Conservation (phyloP, 768 basidiomycete species). For the Russula earlei region DNA sequence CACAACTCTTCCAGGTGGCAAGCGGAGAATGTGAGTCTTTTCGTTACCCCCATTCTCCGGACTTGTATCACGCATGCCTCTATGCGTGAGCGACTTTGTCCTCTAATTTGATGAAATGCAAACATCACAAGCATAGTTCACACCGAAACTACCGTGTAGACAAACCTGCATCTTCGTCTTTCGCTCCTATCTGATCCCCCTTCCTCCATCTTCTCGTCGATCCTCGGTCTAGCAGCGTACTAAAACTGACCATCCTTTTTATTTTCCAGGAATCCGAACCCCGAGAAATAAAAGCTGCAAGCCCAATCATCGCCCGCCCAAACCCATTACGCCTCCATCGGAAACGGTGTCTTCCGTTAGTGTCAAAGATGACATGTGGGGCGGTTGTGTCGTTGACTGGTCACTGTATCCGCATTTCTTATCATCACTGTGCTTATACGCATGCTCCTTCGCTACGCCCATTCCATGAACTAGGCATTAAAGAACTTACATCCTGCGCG, state of each 20-base stretch:
- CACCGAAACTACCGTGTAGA: constrained; percentile 86
- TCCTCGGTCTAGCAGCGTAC: background rate
- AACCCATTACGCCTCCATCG: background rate
- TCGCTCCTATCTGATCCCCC: constrained; percentile 95
- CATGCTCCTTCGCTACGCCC: constrained; percentile 8
- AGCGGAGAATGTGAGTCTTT: constrained; percentile 86
- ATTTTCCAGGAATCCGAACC: constrained; percentile 31
- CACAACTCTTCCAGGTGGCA: constrained; percentile 81
- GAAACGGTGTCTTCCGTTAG: background rate
- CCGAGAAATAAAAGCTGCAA: constrained; percentile 28
- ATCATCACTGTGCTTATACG: constrained; percentile 10
- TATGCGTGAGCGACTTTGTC: constrained; percentile 11
- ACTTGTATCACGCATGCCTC: constrained; percentile 11
- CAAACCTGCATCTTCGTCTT: constrained; percentile 85
- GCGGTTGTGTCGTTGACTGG: background rate
- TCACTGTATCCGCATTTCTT: constrained; percentile 9
- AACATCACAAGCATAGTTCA: constrained; percentile 83
- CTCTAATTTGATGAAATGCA: constrained; percentile 46
- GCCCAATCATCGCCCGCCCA: background rate
- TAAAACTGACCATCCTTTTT: constrained; percentile 9
- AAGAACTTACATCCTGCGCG: background rate
- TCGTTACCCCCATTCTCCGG: constrained; percentile 1
- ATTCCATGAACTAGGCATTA: constrained; percentile 10
- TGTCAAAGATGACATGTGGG: background rate
- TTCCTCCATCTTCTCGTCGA: constrained; percentile 12